Percentiles rank a stretch among this genome's conserved stretches.
Conservation (phyloP, 2,329 filamentous ascomycete genomes). For the Exserohilum turcica region DNA sequence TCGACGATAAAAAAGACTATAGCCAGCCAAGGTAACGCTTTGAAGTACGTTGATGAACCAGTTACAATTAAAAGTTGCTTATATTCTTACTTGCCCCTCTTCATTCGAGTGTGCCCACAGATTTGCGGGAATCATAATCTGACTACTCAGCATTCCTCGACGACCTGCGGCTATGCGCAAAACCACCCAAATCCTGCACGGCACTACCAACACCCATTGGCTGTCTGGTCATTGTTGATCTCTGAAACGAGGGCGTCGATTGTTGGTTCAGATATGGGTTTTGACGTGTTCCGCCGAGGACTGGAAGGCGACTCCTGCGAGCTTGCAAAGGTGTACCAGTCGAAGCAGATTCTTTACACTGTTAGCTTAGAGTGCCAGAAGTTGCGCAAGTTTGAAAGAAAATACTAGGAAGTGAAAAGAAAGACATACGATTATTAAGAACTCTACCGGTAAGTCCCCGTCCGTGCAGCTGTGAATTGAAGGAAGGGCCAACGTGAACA, state of each 20-base stretch:
- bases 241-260: conserved; percentile 29
- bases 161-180: conserved; percentile 38
- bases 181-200: conserved; percentile 26
- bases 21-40: no score
- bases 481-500: conserved; percentile 23
- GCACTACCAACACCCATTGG: conserved; percentile 31
- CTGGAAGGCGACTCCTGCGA: conserved; percentile 37
- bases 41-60: no score
- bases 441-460: conserved; percentile 19
- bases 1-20: no score
- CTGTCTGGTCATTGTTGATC: conserved; percentile 42
- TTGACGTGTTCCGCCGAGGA: conserved; percentile 35
- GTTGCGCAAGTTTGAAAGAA: no score
- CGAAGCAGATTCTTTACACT: conserved; percentile 28
- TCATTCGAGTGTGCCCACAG: rapidly evolving
- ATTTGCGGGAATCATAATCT: conserved; percentile 8
- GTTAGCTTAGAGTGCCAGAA: conserved; percentile 14
- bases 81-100: background rate
- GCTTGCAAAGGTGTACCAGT: conserved; percentile 35
- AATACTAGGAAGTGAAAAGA: background rate
- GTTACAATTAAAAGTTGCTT: background rate
- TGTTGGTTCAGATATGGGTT: conserved; percentile 27
- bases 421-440: conserved; percentile 30
- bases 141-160: conserved; percentile 24
- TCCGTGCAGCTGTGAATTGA: conserved; percentile 29